Base-by-base conservation (phyloP, 2,329 filamentous ascomycete genomes). In the Colletotrichum orchidophilum region DNA sequence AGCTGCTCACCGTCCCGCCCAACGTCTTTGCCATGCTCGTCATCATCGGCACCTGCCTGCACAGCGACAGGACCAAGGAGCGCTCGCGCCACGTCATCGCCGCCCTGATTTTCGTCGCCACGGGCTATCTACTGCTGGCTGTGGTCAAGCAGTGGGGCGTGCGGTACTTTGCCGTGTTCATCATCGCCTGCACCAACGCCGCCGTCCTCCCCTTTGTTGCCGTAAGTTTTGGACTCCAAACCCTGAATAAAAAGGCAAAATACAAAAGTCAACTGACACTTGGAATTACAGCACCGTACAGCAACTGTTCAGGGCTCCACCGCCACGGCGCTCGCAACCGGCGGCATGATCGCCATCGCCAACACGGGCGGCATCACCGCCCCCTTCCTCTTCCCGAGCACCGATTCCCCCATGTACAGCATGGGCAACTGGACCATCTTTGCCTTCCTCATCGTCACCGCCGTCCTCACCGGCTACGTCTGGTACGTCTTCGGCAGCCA, bases 391-490 rank as follows among this genome's bases (percentile, higher is more conserved):
- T 81, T 81, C 74, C 78, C 78, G 3, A 71, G 76, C 64, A 73
- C 49, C 69, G 77, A 76, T 18, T 75, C 73, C 0, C 78, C 78
- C 59, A 78, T 80, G 77, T 80, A 80, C 71, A 74, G 75, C 1
- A 79, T 78, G 78, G 78, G 78, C 29, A 80, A 80, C 74, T 80
- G 78, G 78, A 80, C 78, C 13, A 77, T 80, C 3, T 80, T 80
- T 33, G 77, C 73, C 9, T 79, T 79, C 71, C 77, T 80, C 8
- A 66, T 76, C 12, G 54, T 73, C 4, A 75, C 78, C 3, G 76
- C 73, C 6, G 9, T 68, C 3, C 76, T 78, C 53, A 78, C 78
- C 6, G 21, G 74, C 12, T 79, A 78, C 42, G 75, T 77, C 26
- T 80, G 78, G 78, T 78, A 77, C 35, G 74, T 77, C 1, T 80